These are phyloP conservation scores for Aureobasidium sp. DNA, from an alignment of 2,329 filamentous ascomycete genomes.

Conservation along the genomic window DNA sequence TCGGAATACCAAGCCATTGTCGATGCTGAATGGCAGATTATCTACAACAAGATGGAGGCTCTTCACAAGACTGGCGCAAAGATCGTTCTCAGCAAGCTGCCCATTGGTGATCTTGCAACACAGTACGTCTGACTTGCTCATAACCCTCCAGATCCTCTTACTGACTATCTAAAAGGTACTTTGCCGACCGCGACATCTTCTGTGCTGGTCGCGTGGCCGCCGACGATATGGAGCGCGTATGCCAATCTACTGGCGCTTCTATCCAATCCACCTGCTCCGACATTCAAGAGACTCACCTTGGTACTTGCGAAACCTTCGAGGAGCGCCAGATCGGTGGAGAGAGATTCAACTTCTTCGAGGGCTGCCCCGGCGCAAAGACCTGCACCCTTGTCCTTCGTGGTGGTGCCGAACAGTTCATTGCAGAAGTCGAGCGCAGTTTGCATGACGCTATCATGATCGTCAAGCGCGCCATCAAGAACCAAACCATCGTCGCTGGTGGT, in stretches of 20 bases:
- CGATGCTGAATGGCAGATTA: constrained; percentile 99
- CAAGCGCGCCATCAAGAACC: constrained; percentile 94
- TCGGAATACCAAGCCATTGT: constrained; percentile 99
- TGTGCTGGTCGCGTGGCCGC: constrained; percentile 87
- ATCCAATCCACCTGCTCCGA: constrained; percentile 95
- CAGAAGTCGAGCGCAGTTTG: constrained; percentile 92
- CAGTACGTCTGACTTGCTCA: constrained; percentile 46
- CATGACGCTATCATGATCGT: constrained; percentile 99
- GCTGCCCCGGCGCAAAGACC: constrained; percentile 90
- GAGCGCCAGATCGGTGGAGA: constrained; percentile 96
- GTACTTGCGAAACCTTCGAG: constrained; percentile 83
- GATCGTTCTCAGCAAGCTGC: constrained; percentile 93
- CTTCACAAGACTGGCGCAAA: constrained; percentile 90
- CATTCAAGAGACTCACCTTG: constrained; percentile 81
- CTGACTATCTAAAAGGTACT: constrained; percentile 50
- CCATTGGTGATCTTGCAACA: constrained; percentile 93
- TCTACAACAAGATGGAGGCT: constrained; percentile 98
- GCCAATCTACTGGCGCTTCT: constrained; percentile 86
- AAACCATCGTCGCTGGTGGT: constrained; percentile 87
- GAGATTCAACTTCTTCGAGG: constrained; percentile 97
- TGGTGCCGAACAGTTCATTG: constrained; percentile 97
- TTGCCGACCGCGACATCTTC: constrained; percentile 96
- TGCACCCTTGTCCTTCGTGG: constrained; percentile 93
- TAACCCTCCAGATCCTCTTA: not conserved
- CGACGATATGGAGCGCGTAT: constrained; percentile 93